phyloP scores from a whole-genome alignment of 2,329 filamentous ascomycete genomes.

The Hymenoscyphus albidus region DNA sequence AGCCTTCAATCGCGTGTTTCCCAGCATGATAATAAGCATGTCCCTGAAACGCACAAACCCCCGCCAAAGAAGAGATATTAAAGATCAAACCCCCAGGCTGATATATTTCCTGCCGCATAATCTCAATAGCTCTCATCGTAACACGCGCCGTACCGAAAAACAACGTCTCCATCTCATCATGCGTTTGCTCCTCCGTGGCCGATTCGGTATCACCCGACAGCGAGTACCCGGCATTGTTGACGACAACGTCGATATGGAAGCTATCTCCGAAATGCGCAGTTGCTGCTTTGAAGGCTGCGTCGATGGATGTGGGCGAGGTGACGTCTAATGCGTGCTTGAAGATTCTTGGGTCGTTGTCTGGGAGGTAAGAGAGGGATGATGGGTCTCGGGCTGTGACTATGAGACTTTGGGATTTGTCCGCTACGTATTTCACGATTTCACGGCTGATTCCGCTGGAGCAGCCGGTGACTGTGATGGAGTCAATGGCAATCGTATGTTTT shows the following conservation, averaged over 20 bases:
- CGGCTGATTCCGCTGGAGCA: slow-evolving; percentile 48
- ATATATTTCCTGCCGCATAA: slow-evolving; percentile 38
- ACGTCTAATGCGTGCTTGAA: slow-evolving; percentile 48
- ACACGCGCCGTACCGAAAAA: slow-evolving; percentile 43
- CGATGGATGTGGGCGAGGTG: slow-evolving; percentile 38
- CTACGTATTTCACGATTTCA: slow-evolving; percentile 38
- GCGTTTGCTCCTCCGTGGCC: slow-evolving; percentile 35
- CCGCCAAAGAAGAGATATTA: slow-evolving; percentile 41
- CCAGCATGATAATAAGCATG: slow-evolving; percentile 39
- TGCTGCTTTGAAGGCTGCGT: slow-evolving; percentile 37
- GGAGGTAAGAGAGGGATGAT: slow-evolving; percentile 40
- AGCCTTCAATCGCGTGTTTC: slow-evolving; percentile 42
- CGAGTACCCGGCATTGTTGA: slow-evolving; percentile 60
- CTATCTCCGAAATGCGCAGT: slow-evolving; percentile 40
- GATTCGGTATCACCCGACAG: slow-evolving; percentile 50
- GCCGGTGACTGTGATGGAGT: slow-evolving; percentile 42
- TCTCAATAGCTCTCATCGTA: slow-evolving; percentile 37
- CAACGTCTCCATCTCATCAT: slow-evolving; percentile 40
- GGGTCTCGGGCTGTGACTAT: slow-evolving; percentile 48
- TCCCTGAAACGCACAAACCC: slow-evolving; percentile 37
- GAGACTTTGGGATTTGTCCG: slow-evolving; percentile 40
- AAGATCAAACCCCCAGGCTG: slow-evolving; percentile 38
- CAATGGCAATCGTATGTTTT: slow-evolving; percentile 7
- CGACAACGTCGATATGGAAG: slow-evolving; percentile 54
- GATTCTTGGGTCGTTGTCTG: slow-evolving; percentile 37